Percentiles rank a stretch among this genome's conserved stretches.
These are phyloP conservation scores for Zasmidium cellare DNA, from an alignment of 2,329 filamentous ascomycete species.

Conservation along the genomic window DNA sequence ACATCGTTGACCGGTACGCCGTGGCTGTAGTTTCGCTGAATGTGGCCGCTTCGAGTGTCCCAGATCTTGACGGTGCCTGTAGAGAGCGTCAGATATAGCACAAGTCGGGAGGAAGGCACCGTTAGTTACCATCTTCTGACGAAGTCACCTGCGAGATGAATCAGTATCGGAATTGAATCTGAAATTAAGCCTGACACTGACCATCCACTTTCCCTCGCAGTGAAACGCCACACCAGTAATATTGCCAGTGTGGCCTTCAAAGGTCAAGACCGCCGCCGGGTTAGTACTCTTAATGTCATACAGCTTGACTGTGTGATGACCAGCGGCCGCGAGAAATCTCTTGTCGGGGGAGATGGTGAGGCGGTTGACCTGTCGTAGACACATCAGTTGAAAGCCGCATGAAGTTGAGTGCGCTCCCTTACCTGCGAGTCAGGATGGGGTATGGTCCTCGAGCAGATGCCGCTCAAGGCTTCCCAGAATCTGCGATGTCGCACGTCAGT, in stretches of 20 bases:
- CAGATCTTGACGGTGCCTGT: constrained; percentile 83
- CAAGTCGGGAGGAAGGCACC: neutral
- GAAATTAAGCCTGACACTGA: constrained; percentile 56
- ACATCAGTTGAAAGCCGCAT: too few relatives aligned
- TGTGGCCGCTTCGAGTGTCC: constrained; percentile 81
- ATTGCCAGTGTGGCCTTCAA: constrained; percentile 94
- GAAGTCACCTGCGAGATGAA: neutral
- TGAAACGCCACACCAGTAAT: constrained; percentile 97
- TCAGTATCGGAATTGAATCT: constrained; percentile 6
- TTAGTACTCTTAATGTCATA: constrained; percentile 99
- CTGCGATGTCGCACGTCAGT: constrained; percentile 46
- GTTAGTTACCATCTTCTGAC: neutral
- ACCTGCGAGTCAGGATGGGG: constrained; percentile 98
- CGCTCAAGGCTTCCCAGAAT: constrained; percentile 97
- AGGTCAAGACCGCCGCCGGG: constrained; percentile 85
- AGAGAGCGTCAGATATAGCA: neutral
- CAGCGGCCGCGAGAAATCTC: constrained; percentile 82
- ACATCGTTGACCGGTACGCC: constrained; percentile 91
- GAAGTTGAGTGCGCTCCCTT: too few relatives aligned
- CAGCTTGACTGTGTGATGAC: constrained; percentile 86
- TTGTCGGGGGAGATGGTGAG: constrained; percentile 99
- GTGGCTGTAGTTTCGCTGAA: constrained; percentile 93
- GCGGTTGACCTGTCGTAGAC: constrained; percentile 94
- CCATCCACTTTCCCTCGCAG: constrained; percentile 99
- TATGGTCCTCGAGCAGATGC: constrained; percentile 96